A percentile compares a stretch with the other conserved stretches of the same genome.
phyloP scores from a whole-genome alignment of 352 stramenopile species.

The Chrysophaeum taylorii region DNA sequence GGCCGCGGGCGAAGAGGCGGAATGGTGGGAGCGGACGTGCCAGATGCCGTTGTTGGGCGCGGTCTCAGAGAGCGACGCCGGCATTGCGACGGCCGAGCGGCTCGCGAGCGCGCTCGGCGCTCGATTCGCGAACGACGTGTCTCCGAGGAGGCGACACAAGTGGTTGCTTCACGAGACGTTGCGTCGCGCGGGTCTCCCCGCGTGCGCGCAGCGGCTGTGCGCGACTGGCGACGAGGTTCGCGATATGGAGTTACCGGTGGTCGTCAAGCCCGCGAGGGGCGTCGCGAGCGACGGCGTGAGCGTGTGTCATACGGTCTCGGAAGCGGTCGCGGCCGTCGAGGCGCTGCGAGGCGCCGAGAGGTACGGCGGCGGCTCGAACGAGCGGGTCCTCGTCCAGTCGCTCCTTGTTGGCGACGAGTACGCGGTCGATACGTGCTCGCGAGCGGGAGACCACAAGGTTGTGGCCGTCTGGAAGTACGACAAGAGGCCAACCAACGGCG shows the following conservation, averaged over 20 bases:
- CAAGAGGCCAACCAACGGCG: conserved; percentile 78
- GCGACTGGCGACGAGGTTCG: conserved; percentile 40
- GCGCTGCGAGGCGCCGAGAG: conserved; percentile 39
- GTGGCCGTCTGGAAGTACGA: conserved; percentile 93
- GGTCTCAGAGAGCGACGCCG: background rate
- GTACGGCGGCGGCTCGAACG: conserved; percentile 37
- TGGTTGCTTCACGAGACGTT: conserved; percentile 10
- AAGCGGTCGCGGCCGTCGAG: conserved; percentile 68
- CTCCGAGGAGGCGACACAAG: background rate
- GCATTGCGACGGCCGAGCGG: conserved; percentile 13
- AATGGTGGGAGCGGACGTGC: background rate
- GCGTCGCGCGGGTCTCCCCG: background rate
- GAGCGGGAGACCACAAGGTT: conserved; percentile 80
- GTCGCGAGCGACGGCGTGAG: conserved; percentile 85
- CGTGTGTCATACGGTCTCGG: conserved; percentile 65
- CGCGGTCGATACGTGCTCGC: conserved; percentile 86
- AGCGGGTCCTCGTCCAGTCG: background rate
- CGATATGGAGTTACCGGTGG: background rate
- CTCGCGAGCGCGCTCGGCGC: background rate
- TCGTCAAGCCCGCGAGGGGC: conserved; percentile 80
- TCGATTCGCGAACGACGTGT: background rate
- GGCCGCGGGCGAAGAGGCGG: background rate
- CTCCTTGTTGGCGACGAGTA: conserved; percentile 75
- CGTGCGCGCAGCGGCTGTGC: background rate
- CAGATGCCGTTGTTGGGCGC: background rate